These are phyloP conservation scores for Exophiala xenobiotica DNA, from an alignment of 2,329 filamentous ascomycete species.

Conservation along the genomic window DNA sequence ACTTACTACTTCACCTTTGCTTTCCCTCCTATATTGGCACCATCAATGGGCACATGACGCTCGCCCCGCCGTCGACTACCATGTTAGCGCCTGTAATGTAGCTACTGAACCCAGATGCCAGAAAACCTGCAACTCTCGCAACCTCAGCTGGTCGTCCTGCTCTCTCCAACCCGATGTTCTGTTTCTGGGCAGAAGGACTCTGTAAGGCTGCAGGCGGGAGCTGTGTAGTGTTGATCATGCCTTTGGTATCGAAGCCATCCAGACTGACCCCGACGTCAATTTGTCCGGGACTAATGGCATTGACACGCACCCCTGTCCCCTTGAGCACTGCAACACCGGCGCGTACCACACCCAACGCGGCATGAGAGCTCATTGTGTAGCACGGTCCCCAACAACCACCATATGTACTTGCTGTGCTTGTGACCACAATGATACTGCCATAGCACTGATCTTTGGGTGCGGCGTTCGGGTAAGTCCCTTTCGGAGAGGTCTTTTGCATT, in stretches of 20 bases:
- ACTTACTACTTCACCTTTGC: not conserved
- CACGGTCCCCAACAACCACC: conserved; percentile 60
- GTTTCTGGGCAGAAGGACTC: conserved; percentile 49
- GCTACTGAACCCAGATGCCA: conserved; percentile 62
- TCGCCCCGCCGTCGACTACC: conserved; percentile 61
- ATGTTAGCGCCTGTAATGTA: conserved; percentile 64
- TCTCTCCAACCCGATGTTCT: conserved; percentile 58
- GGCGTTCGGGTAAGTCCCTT: conserved; percentile 59
- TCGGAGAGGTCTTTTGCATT: conserved; percentile 59
- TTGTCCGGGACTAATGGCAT: conserved; percentile 34
- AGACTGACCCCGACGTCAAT: conserved; percentile 29
- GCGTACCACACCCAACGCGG: conserved; percentile 60
- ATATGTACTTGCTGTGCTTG: conserved; percentile 57
- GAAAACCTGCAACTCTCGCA: conserved; percentile 60
- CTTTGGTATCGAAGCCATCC: conserved; percentile 48
- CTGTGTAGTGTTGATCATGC: conserved; percentile 48
- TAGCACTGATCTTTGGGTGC: conserved; percentile 61
- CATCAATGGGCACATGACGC: conserved; percentile 45
- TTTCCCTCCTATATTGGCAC: conserved; percentile 36
- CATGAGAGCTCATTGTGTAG: conserved; percentile 62
- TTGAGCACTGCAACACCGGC: conserved; percentile 32
- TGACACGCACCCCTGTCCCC: conserved; percentile 33
- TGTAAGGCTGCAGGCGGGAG: conserved; percentile 57
- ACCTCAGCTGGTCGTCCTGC: conserved; percentile 59
- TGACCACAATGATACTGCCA: conserved; percentile 63